A percentile compares a stretch with the other conserved stretches of the same genome.
Evolutionary conservation across 805 yeast genomes (phyloP).

Genomic region (Barnettozyma vustinii): DNA sequence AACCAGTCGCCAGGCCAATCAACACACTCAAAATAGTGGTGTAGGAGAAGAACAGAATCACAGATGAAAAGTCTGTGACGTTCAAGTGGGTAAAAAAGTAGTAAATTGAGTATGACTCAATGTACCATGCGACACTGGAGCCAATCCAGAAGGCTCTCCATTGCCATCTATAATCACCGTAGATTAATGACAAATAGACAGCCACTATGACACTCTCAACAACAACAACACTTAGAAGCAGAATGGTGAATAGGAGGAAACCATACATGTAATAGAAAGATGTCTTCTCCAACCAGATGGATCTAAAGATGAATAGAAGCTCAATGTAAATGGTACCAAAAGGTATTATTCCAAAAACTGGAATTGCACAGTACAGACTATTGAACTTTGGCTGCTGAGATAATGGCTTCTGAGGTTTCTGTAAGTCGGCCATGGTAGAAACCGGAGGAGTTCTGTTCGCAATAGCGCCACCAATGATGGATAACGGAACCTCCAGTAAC

Average conservation of each 20-base stretch:
- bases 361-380: conserved; percentile 25
- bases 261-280: conserved; percentile 79
- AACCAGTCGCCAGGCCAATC: conserved; percentile 68
- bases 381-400: conserved; percentile 33
- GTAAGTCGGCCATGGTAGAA: conserved; percentile 13
- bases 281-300: conserved; percentile 76
- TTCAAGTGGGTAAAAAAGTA: conserved; percentile 55
- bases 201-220: conserved; percentile 69
- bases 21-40: conserved; percentile 57
- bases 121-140: conserved; percentile 64
- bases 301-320: conserved; percentile 62
- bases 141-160: conserved; percentile 77
- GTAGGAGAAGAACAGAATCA: conserved; percentile 65
- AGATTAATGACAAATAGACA: conserved; percentile 54
- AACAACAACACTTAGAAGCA: conserved; percentile 56
- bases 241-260: conserved; percentile 57
- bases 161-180: conserved; percentile 66
- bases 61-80: conserved; percentile 61
- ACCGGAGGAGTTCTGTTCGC: conserved; percentile 33
- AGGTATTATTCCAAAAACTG: conserved; percentile 67
- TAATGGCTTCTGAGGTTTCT: conserved; percentile 20
- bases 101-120: conserved; percentile 61
- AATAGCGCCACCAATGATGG: conserved; percentile 62
- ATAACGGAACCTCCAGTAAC: conserved; percentile 67
- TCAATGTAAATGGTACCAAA: conserved; percentile 81